A percentile compares a stretch with the other conserved stretches of the same genome.
Conservation (phyloP, 139 green algal species). For the Chlorella sorokiniana region DNA sequence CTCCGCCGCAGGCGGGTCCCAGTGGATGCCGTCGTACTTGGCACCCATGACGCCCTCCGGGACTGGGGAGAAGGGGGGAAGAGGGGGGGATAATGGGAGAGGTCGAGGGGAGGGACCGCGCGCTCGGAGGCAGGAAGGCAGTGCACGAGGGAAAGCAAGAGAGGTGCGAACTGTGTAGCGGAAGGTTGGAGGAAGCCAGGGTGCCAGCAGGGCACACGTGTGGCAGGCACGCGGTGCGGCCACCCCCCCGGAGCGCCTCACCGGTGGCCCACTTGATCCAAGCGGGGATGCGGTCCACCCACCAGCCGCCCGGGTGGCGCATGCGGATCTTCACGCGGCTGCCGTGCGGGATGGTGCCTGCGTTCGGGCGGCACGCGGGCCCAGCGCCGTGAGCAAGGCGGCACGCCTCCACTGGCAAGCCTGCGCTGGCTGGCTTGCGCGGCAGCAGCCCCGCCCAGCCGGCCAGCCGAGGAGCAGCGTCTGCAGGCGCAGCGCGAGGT, state of each 20-base stretch:
- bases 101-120: not conserved
- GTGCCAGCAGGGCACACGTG: not conserved
- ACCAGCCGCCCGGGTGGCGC: slow-evolving; percentile 67
- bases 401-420: too few relatives aligned
- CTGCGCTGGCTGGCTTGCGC: too few relatives aligned
- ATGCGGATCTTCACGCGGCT: slow-evolving; percentile 85
- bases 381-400: not conserved
- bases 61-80: slow-evolving; percentile 5
- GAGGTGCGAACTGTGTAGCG: not conserved
- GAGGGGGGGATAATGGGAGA: too few relatives aligned
- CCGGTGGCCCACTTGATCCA: slow-evolving; percentile 83
- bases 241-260: not conserved
- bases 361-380: not conserved
- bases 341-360: slow-evolving; percentile 74
- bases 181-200: not conserved
- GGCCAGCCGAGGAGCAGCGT: too few relatives aligned
- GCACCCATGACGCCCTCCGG: slow-evolving; percentile 78
- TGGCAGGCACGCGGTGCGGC: not conserved
- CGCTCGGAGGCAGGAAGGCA: not conserved
- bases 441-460: too few relatives aligned
- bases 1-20: slow-evolving; percentile 81
- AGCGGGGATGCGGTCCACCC: slow-evolving; percentile 87
- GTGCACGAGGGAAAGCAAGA: not conserved
- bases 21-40: slow-evolving; percentile 93
- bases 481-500: not conserved